Base-by-base conservation (phyloP, 2,329 filamentous ascomycete genomes). In the Rhexocercosporidium sp. region DNA sequence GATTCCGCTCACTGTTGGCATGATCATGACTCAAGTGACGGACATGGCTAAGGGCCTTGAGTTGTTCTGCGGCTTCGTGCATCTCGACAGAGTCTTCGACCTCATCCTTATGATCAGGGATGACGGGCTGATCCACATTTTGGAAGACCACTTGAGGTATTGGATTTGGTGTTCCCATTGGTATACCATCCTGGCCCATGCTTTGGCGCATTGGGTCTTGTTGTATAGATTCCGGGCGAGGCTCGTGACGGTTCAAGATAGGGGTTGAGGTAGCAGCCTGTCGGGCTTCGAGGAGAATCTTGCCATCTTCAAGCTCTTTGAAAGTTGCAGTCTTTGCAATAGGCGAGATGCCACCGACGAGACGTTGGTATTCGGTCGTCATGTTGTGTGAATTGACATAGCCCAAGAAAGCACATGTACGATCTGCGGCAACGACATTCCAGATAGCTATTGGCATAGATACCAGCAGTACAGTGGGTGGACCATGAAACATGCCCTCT, bases 371-470 rank as follows among this genome's bases (percentile, higher is more conserved):
- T 9, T 90, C 81, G 63, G 87, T 85, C 9, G 87, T 86, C 84
- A 90, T 87, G 77, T 90, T 90, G 73, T 89, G 87, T 0, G 88
- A 90, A 71, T 85, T 89, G 71, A 90, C 86, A 71, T 88, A 88
- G 37, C 88, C 88, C 54, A 90, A 75, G 68, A 88, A 90, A 71
- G 85, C 88, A 77, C 88, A 90, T 25, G 90, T 87, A 73, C 90
- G 89, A 70, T 90, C 87, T 68, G 88, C 85, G 77, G 89, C 86
- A 8, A 90, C 85, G 25, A 89, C 82, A 70, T 85, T 87, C 86
- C 87, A 90, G 16, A 90, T 82, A 5, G 84, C 82, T 66, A 85
- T 82, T 3, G 88, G 87, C 85, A 90, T 90, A 3, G 88, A 90
- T 63, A 90, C 87, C 34, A 90, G 79, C 9, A 90, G 78, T 81